A percentile compares a stretch with the other conserved stretches of the same genome.
Conservation (phyloP, 2,329 filamentous ascomycete species). For the Hypoxylon sp. region DNA sequence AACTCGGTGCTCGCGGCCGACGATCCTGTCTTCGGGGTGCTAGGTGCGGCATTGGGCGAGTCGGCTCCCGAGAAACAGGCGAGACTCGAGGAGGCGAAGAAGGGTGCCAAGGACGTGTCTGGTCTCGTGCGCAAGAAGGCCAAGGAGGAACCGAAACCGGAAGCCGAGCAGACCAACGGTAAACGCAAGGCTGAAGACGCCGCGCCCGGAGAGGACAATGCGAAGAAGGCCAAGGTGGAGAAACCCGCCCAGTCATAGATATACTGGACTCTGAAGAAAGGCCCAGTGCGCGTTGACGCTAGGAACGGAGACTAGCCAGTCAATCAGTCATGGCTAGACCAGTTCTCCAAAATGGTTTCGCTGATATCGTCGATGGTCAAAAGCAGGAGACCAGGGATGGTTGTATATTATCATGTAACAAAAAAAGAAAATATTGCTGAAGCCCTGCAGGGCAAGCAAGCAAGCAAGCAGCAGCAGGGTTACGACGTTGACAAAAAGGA, state of each 20-base stretch:
- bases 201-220: constrained; percentile 48
- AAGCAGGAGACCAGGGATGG: not conserved
- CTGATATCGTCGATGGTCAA: not conserved
- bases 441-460: not conserved
- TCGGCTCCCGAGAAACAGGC: constrained; percentile 70
- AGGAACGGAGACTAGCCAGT: not conserved
- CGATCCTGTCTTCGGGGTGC: constrained; percentile 67
- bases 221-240: constrained; percentile 55
- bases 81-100: constrained; percentile 77
- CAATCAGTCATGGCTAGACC: not conserved
- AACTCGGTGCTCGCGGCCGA: constrained; percentile 65
- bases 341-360: not conserved
- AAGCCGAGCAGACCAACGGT: constrained; percentile 52
- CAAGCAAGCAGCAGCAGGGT: not conserved
- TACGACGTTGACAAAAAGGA: not conserved
- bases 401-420: constrained; percentile 29
- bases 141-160: constrained; percentile 52
- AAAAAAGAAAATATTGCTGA: not conserved
- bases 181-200: constrained; percentile 58
- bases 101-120: constrained; percentile 78
- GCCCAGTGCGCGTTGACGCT: not conserved
- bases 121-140: constrained; percentile 78
- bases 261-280: not conserved
- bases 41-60: constrained; percentile 73
- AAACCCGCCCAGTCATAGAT: constrained; percentile 36